Conservation (phyloP, 495 filamentous ascomycete genomes). For the Hyaloscypha finlandica region DNA sequence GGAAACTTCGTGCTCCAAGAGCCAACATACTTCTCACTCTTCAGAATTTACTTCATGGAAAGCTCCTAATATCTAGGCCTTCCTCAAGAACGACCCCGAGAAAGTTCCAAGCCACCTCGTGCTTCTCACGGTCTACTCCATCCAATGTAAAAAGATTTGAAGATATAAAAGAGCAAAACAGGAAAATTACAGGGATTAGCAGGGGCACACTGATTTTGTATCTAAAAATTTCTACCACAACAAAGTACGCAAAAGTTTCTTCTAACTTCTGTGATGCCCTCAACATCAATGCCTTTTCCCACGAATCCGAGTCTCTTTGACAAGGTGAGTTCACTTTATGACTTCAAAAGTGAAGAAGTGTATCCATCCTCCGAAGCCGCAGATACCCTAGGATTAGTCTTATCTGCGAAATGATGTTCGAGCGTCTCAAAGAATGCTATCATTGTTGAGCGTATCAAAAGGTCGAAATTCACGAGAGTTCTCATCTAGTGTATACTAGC, state of each 20-base stretch:
- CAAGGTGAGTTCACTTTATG: slow-evolving; percentile 38
- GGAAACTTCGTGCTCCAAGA: no score
- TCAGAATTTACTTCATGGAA: no score
- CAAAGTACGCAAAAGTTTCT: background rate
- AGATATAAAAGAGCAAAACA: no score
- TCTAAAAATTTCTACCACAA: background rate
- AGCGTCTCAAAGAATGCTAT: slow-evolving; percentile 30
- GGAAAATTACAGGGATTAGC: no score
- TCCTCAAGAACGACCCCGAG: no score
- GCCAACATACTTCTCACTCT: no score
- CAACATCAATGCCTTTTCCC: slow-evolving; percentile 13
- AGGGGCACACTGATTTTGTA: no score
- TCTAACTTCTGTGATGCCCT: background rate
- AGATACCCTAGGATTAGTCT: slow-evolving; percentile 26
- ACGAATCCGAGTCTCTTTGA: slow-evolving; percentile 31
- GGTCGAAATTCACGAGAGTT: slow-evolving; percentile 36
- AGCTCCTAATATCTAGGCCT: no score
- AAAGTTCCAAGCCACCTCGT: no score
- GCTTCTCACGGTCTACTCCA: no score
- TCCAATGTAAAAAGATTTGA: no score
- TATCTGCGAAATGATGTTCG: slow-evolving; percentile 1
- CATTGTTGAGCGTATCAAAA: slow-evolving; percentile 33
- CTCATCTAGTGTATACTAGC: slow-evolving; percentile 35
- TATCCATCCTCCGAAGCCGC: slow-evolving; percentile 40
- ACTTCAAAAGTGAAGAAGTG: slow-evolving; percentile 48